Evolutionary conservation across 208 protist genomes (phyloP), one percentile per base, ranked within the genome.

Genomic region (Acanthamoeba triangularis): DNA sequence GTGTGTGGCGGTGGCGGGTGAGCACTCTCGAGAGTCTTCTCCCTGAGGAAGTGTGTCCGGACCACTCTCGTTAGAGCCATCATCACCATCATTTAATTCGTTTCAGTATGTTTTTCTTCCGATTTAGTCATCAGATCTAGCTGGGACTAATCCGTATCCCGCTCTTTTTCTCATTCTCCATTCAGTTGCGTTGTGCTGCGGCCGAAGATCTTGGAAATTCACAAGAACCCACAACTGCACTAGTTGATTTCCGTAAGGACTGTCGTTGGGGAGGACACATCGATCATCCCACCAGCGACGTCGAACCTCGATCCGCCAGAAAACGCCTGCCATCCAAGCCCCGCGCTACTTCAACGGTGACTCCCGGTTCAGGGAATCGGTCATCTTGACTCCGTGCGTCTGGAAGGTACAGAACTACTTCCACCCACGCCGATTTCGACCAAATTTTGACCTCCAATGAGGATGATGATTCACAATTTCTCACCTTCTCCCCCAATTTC

Each of bases 281-380:
- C 28, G 61, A 67, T 67, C 61, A 67, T 67, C 61, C 61, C 20
- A 67, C 61, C 61, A 67, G 28, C 61, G 61, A 67, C 61, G 61
- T 67, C 61, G 61, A 33, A 33, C 20, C 61, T 67, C 61, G 61
- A 67, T 67, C 72, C 37, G 72, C 72, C 72, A 80, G 72, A 80
- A 80, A 80, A 80, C 72, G 72, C 72, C 72, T 80, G 30, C 33
- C 72, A 44, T 80, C 72, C 72, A 37, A 20, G 72, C 72, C 37
- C 72, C 72, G 72, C 72, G 72, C 72, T 80, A 80, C 72, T 80
- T 80, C 37, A 80, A 80, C 72, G 72, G 72, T 47, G 35, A 80
- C 72, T 44, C 30, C 72, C 72, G 37, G 72, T 80, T 80, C 72
- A 80, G 72, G 72, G 72, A 80, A 49, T 80, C 72, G 72, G 72